Percentiles rank a stretch among this genome's conserved stretches.
These are phyloP conservation scores for Ophiostoma triangulosporum DNA, from an alignment of 2,329 filamentous ascomycete genomes.

Conservation along the genomic window DNA sequence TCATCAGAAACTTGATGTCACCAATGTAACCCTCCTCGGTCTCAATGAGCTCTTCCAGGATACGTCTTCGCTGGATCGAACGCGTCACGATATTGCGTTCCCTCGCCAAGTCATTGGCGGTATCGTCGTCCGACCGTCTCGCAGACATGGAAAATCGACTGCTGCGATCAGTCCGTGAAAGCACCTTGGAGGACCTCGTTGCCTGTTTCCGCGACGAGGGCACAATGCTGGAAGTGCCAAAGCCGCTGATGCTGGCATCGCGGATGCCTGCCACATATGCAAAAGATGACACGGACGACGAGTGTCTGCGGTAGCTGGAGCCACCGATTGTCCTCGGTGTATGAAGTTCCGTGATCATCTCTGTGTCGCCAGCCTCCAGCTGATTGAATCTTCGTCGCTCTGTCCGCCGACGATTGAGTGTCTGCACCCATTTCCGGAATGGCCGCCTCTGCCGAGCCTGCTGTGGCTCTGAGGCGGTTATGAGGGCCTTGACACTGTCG, in stretches of 20 bases:
- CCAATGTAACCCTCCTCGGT: conserved; percentile 84
- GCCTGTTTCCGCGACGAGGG: conserved; percentile 44
- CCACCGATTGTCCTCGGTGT: background rate
- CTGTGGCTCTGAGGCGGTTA: background rate
- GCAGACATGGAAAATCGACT: conserved; percentile 46
- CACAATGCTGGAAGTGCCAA: conserved; percentile 52
- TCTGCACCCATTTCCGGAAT: conserved; percentile 63
- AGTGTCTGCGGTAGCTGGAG: conserved; percentile 32
- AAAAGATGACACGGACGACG: conserved; percentile 61
- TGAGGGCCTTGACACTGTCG: background rate
- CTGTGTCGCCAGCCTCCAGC: background rate
- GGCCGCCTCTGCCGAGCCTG: conserved; percentile 23
- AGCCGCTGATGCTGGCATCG: conserved; percentile 66
- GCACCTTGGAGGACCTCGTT: conserved; percentile 38
- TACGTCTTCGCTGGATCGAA: conserved; percentile 59
- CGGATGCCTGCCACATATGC: conserved; percentile 69
- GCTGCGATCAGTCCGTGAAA: conserved; percentile 48
- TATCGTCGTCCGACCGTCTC: conserved; percentile 49
- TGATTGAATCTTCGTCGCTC: conserved; percentile 9
- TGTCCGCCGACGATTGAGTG: conserved; percentile 44
- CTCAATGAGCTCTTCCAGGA: conserved; percentile 71
- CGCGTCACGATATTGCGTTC: conserved; percentile 61
- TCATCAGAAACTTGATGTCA: conserved; percentile 74
- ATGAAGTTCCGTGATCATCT: no score
- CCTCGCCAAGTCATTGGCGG: conserved; percentile 25